These are phyloP conservation scores for Eucommia ulmoides DNA, from an alignment of 257 asterid species.

Conservation along the genomic window DNA sequence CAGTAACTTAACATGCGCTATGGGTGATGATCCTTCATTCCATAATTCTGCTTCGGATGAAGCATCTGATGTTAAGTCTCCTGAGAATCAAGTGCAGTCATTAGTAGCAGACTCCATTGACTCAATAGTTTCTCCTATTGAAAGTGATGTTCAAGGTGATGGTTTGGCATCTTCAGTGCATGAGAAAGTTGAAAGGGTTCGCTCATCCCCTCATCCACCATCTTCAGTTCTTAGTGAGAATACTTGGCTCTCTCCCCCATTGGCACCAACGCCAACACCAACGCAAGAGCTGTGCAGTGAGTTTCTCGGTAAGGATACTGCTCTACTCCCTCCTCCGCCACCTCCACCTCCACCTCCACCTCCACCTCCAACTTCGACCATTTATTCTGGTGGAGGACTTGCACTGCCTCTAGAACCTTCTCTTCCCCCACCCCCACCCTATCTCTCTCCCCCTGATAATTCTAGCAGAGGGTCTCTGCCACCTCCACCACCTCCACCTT, in stretches of 20 bases:
- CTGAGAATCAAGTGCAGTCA: constrained; percentile 31
- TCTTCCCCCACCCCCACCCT: constrained; percentile 9
- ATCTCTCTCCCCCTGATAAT: constrained; percentile 8
- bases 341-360: constrained; percentile 8
- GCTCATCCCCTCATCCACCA: not conserved
- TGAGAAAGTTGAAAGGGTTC: constrained; percentile 8
- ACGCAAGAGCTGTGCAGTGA: not conserved
- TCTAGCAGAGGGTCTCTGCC: constrained; percentile 7
- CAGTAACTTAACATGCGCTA: constrained; percentile 12
- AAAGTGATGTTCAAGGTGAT: constrained; percentile 25
- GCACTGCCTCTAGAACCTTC: constrained; percentile 14
- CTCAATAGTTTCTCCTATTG: constrained; percentile 16
- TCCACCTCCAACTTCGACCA: no score
- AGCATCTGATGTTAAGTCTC: constrained; percentile 32
- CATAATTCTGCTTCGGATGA: constrained; percentile 50
- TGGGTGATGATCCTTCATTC: constrained; percentile 51
- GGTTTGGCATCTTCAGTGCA: constrained; percentile 19
- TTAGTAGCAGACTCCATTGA: constrained; percentile 19
- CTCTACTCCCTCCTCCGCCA: not conserved
- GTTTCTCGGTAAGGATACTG: not conserved
- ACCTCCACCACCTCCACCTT: constrained; percentile 13
- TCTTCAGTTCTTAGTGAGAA: constrained; percentile 11
- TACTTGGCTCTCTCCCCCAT: constrained; percentile 16
- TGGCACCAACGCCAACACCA: constrained; percentile 10
- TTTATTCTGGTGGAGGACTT: no score